Conservation (phyloP, 1,284 basidiomycete species). For the Trichosporon asahii region DNA sequence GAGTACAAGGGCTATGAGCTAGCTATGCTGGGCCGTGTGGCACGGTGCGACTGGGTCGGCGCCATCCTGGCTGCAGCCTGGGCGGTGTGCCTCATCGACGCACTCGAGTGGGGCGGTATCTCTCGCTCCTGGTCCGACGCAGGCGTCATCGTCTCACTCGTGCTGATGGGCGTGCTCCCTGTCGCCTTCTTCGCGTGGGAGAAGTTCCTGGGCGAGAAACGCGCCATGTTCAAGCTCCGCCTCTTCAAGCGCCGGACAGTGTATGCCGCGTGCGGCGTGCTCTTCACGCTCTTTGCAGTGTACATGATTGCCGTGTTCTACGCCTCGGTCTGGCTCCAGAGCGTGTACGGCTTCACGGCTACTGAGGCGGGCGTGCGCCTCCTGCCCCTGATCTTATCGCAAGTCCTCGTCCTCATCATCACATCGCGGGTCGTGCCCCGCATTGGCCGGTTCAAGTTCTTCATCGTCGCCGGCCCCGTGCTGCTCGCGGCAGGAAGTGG, state of each 20-base stretch:
- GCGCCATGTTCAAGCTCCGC: slow-evolving; percentile 51
- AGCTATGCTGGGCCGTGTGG: slow-evolving; percentile 38
- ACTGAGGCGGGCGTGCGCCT: slow-evolving; percentile 48
- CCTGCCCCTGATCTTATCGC: slow-evolving; percentile 46
- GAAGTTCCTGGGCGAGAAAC: slow-evolving; percentile 43
- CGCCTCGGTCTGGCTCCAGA: slow-evolving; percentile 44
- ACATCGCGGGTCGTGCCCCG: slow-evolving; percentile 43
- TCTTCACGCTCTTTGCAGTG: slow-evolving; percentile 34
- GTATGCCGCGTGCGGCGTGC: slow-evolving; percentile 14
- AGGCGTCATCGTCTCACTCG: slow-evolving; percentile 48
- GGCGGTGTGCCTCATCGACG: slow-evolving; percentile 41
- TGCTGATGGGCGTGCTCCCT: slow-evolving; percentile 45
- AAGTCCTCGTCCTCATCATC: slow-evolving; percentile 45
- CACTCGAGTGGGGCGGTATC: slow-evolving; percentile 49
- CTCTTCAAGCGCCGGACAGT: slow-evolving; percentile 47
- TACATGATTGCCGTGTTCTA: slow-evolving; percentile 50
- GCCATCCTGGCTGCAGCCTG: slow-evolving; percentile 41
- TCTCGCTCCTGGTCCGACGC: slow-evolving; percentile 47
- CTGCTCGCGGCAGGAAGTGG: slow-evolving; percentile 42
- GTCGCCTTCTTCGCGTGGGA: slow-evolving; percentile 47
- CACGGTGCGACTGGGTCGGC: slow-evolving; percentile 49
- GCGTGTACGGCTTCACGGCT: slow-evolving; percentile 45
- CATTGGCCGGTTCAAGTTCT: slow-evolving; percentile 44
- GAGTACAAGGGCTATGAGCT: slow-evolving; percentile 42
- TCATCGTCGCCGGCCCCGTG: slow-evolving; percentile 43